phyloP scores from a whole-genome alignment of 2,329 filamentous ascomycete genomes.

The Phialocephala subalpina region DNA sequence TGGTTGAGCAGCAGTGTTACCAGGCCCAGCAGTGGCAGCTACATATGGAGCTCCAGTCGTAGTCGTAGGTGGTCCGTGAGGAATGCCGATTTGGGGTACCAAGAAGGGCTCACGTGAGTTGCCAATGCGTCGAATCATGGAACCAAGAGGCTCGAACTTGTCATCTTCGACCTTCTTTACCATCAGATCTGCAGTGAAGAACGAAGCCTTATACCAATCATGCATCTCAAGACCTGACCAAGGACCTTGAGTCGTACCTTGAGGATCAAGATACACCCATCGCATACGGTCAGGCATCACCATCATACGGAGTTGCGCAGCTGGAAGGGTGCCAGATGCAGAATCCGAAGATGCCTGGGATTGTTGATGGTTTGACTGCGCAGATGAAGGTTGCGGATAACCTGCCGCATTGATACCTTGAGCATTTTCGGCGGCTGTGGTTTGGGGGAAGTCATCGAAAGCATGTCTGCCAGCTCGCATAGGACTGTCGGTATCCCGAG shows the following conservation, averaged over 20 bases:
- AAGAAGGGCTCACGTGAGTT: constrained; percentile 98
- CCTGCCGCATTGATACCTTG: constrained; percentile 37
- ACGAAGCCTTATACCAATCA: constrained; percentile 99
- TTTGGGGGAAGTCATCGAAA: constrained; percentile 57
- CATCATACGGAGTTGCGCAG: constrained; percentile 83
- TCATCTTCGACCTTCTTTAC: constrained; percentile 94
- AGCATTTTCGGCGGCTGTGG: constrained; percentile 37
- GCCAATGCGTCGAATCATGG: constrained; percentile 93
- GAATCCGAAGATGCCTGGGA: constrained; percentile 51
- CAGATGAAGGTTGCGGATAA: constrained; percentile 37
- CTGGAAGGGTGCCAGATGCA: constrained; percentile 72
- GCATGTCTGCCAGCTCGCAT: constrained; percentile 61
- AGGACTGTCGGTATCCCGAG: constrained; percentile 66
- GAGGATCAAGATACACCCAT: constrained; percentile 97
- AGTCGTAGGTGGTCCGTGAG: constrained; percentile 77
- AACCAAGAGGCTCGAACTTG: constrained; percentile 94
- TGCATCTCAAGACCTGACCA: constrained; percentile 99
- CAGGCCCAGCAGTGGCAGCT: constrained; percentile 46
- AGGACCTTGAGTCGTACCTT: constrained; percentile 89
- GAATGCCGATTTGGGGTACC: constrained; percentile 94
- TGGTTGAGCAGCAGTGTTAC: constrained; percentile 54
- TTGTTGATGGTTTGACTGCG: constrained; percentile 42
- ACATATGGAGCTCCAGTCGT: constrained; percentile 47
- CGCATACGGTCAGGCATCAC: constrained; percentile 99
- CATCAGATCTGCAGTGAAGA: constrained; percentile 92